Conservation (phyloP, 495 filamentous ascomycete genomes). For the Aspergillus hancockii region DNA sequence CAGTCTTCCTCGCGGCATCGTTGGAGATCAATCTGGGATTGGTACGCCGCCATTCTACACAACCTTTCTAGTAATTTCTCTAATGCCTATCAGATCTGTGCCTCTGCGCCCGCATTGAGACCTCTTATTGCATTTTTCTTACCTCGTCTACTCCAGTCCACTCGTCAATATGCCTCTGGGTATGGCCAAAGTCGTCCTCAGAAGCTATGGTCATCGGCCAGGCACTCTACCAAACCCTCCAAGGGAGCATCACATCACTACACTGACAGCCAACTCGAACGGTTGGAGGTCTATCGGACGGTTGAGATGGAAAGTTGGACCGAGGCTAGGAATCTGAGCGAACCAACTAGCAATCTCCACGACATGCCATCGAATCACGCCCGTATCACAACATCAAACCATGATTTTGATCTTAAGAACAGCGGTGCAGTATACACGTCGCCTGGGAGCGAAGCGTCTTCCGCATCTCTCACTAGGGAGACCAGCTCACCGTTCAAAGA, state of each 20-base stretch:
- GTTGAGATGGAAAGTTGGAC: slow-evolving; percentile 40
- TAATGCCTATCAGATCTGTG: slow-evolving; percentile 46
- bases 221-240: slow-evolving; percentile 16
- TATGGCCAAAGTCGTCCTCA: slow-evolving; percentile 23
- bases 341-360: slow-evolving; percentile 14
- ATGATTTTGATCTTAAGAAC: slow-evolving; percentile 25
- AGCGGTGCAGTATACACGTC: slow-evolving; percentile 19
- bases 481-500: slow-evolving; percentile 3
- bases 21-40: slow-evolving; percentile 62
- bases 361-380: slow-evolving; percentile 17
- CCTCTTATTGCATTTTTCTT: slow-evolving; percentile 50
- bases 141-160: slow-evolving; percentile 40
- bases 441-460: slow-evolving; percentile 24
- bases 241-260: slow-evolving; percentile 12
- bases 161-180: slow-evolving; percentile 23
- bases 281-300: slow-evolving; percentile 25
- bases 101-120: slow-evolving; percentile 56
- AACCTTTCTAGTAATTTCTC: background rate
- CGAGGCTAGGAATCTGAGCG: slow-evolving; percentile 22
- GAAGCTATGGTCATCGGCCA: slow-evolving; percentile 29
- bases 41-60: slow-evolving; percentile 39
- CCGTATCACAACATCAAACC: slow-evolving; percentile 19
- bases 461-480: slow-evolving; percentile 9
- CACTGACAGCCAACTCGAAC: slow-evolving; percentile 8
- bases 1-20: slow-evolving; percentile 50